A percentile compares a stretch with the other conserved stretches of the same genome.
Conservation (phyloP, 306 rosid genomes). For the Trichosanthes truncata region DNA sequence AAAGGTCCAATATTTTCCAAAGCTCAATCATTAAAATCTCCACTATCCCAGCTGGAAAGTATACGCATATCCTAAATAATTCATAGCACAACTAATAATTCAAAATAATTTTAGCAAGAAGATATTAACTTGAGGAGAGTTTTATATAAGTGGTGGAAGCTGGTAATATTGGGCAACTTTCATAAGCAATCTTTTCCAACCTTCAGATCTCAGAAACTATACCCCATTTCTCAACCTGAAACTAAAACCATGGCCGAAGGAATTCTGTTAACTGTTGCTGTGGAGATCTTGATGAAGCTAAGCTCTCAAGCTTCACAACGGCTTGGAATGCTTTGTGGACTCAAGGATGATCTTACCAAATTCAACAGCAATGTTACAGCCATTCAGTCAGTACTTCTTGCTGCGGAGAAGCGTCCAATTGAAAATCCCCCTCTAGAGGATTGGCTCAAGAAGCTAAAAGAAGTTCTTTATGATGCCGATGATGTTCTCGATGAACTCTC, state of each 20-base stretch:
- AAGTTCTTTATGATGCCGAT: neutral
- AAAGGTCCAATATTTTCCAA: no score
- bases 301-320: neutral
- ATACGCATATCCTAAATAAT: no score
- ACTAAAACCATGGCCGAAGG: neutral
- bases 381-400: neutral
- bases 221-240: neutral
- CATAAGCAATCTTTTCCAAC: no score
- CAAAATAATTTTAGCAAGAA: no score
- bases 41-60: no score
- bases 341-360: neutral
- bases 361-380: neutral
- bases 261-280: neutral
- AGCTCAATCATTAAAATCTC: no score
- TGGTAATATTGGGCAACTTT: no score
- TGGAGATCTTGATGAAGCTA: neutral
- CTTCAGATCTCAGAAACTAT: no score
- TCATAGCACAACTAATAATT: no score
- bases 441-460: neutral
- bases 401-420: neutral
- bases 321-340: neutral
- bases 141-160: no score
- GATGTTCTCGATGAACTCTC: neutral
- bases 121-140: no score
- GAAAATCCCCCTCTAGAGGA: neutral